A percentile compares a stretch with the other conserved stretches of the same genome.
phyloP scores from a whole-genome alignment of 805 yeast genomes.

The Barnettozyma sp. region DNA sequence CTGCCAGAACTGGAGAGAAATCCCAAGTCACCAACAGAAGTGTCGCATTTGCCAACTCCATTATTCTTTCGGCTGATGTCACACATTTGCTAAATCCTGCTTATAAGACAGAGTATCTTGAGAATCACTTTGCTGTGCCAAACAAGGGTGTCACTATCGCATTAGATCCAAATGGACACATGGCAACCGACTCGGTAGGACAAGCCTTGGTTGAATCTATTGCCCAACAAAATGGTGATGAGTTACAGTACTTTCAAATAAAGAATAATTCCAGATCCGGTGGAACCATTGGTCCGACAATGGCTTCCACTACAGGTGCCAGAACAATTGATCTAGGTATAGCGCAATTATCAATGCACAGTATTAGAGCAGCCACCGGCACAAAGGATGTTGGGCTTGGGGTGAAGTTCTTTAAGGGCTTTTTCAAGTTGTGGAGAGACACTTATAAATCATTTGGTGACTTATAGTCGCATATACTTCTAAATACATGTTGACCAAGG shows the following conservation, averaged over 20 bases:
- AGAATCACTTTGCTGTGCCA: constrained; percentile 73
- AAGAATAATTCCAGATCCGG: constrained; percentile 83
- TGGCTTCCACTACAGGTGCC: constrained; percentile 60
- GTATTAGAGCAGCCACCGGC: constrained; percentile 76
- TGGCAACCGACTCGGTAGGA: constrained; percentile 78
- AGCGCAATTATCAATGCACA: constrained; percentile 82
- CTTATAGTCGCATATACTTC: constrained; percentile 28
- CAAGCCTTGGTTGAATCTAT: constrained; percentile 62
- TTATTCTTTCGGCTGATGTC: constrained; percentile 79
- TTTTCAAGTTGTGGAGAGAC: constrained; percentile 59
- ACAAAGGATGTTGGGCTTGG: constrained; percentile 72
- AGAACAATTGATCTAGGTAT: constrained; percentile 77
- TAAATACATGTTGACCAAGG: too few species aligned
- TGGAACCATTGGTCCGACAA: constrained; percentile 79
- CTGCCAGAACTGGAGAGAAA: constrained; percentile 19
- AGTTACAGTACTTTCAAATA: constrained; percentile 76
- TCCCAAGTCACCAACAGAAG: too few species aligned
- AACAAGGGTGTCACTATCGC: constrained; percentile 69
- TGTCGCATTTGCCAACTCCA: constrained; percentile 65
- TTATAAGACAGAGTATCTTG: constrained; percentile 59
- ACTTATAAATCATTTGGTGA: constrained; percentile 49
- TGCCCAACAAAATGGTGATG: constrained; percentile 57
- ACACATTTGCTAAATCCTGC: constrained; percentile 79
- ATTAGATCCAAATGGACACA: constrained; percentile 72
- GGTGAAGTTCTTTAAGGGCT: constrained; percentile 62